Conservation (phyloP, 2,329 filamentous ascomycete genomes). For the Aspergillus sp. region DNA sequence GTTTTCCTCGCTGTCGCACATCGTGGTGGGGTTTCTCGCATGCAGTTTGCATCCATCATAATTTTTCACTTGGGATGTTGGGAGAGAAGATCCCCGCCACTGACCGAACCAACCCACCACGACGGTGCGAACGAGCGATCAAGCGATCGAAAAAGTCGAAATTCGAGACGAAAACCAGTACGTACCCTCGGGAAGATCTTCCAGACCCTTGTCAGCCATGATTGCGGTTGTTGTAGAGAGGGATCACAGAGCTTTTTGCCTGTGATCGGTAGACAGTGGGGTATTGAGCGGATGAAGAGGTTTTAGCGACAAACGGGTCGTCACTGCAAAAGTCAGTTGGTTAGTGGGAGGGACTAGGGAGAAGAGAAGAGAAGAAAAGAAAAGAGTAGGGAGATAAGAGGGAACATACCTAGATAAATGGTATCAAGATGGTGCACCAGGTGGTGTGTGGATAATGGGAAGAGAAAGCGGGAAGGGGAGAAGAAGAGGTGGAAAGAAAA, state of each 20-base stretch:
- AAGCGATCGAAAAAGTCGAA: not conserved
- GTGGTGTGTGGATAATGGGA: slow-evolving; percentile 19
- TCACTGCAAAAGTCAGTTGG: slow-evolving; percentile 1
- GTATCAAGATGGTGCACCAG: slow-evolving; percentile 1
- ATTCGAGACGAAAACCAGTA: slow-evolving; percentile 26
- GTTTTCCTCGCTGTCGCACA: slow-evolving; percentile 10
- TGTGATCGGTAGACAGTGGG: slow-evolving; percentile 56
- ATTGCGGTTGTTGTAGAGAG: slow-evolving; percentile 66
- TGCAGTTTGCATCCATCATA: not conserved
- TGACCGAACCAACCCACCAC: not conserved
- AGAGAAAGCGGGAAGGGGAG: slow-evolving; percentile 20
- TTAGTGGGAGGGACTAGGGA: not conserved
- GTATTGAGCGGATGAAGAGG: slow-evolving; percentile 29
- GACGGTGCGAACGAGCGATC: not conserved
- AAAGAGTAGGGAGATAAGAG: not conserved
- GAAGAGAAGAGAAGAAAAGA: not conserved
- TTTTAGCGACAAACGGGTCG: slow-evolving; percentile 33
- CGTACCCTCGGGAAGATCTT: slow-evolving; percentile 95
- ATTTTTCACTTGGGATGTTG: not conserved
- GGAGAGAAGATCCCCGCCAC: not conserved
- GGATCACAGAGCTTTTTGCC: slow-evolving; percentile 71
- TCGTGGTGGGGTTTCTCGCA: not conserved
- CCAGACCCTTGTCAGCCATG: slow-evolving; percentile 99
- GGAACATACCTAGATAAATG: not conserved
- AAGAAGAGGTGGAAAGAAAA: slow-evolving; percentile 20